Base-by-base conservation (phyloP, 108 stramenopile species). In the Cyclotella cryptica region DNA sequence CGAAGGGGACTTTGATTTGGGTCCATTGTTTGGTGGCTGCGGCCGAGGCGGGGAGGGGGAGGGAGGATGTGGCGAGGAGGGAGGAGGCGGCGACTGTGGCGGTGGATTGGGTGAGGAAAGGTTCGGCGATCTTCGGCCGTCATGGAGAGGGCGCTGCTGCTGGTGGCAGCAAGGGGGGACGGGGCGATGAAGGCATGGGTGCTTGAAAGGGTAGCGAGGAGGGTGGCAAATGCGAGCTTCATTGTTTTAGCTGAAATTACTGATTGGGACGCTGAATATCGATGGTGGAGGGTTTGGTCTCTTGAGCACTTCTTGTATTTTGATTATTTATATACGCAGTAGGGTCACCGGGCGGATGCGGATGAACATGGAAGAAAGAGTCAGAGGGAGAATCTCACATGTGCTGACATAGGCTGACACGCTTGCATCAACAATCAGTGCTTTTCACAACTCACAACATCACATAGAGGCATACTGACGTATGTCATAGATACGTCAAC, bases 1-100 rank as follows among this genome's bases (percentile, higher is more conserved):
- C 82, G 62, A 97, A 93, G 29, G 98, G 98, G 18, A 98, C 62
- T 24, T 69, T 65, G 41, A 98, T 84, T 59, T 87, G 86, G 30
- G 66, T 81, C 98, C 98, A 98, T 74, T 83, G 83, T 74, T 80
- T 74, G 6, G 81, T 66, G 43, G 90, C 74, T 9, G 90, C 93
- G 68, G 90, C 90, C n/a, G 81, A 60, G 42, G 90, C 89, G 22
- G 91, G 88, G 3, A 67, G 64, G 18, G 29, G 51, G 29, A 67
- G 39, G 54, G 80, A 70, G n/a, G 89, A 80, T 14, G 88, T 60
- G 27, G 86, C 84, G 47, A 81, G 78, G 7, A 86, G 24, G 53
- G 80, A 77, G 24, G 90, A 81, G 22, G 87, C 65, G 27, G 86
- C 84, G 43, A 80, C 78, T 6, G 85, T 68, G 54, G 85, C 83